Evolutionary conservation across 345 rosid species (phyloP), one percentile per base, ranked within the genome.

Genomic region (Heritiera fomes): DNA sequence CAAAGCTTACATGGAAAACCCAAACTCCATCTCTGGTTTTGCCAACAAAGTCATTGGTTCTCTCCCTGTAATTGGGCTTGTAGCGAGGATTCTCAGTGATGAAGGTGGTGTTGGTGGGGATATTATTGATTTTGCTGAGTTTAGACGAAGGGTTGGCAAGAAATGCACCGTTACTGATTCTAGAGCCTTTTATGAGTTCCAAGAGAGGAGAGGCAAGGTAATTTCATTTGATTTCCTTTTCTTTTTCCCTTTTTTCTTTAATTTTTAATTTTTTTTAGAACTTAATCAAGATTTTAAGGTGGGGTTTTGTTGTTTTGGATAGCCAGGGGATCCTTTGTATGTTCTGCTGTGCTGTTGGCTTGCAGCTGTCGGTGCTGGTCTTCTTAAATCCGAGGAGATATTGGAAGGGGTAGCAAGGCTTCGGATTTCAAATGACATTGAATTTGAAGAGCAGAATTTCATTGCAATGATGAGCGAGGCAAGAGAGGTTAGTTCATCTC

Each of bases 301-400:
- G 58, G 79, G 79, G 76, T 55, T 73, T 80, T 71, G 30, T 0
- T 77, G 34, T 77, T 73, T 53, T 87, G 83, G 77, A 72, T 77
- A 95, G 99, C 87, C 92, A 78, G 98, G 97, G 81, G 97, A 95
- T 41, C 97, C 99, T 30, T 83, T 96, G 92, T 89, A 91, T 86
- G 99, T 93, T 82, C 89, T 93, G 66, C 80, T 96, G 32, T 92
- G 98, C 82, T 93, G 99, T 84, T 96, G 98, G 98, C 83, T 89
- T 71, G 92, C 99, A 45, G 99, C 97, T 64, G 92, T 92, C 6
- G 97, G 99, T 72, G 99, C 98, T 72, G 99, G 99, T 66, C 92
- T 96, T 78, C 85, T 96, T 58, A 96, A 93, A 83, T 93, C 98
- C 15, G 98, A 93, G 84, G 98, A 93, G 85, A 92, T 95, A 52